Conservation (phyloP, 2,329 filamentous ascomycete genomes). For the Botrytis paeoniae region DNA sequence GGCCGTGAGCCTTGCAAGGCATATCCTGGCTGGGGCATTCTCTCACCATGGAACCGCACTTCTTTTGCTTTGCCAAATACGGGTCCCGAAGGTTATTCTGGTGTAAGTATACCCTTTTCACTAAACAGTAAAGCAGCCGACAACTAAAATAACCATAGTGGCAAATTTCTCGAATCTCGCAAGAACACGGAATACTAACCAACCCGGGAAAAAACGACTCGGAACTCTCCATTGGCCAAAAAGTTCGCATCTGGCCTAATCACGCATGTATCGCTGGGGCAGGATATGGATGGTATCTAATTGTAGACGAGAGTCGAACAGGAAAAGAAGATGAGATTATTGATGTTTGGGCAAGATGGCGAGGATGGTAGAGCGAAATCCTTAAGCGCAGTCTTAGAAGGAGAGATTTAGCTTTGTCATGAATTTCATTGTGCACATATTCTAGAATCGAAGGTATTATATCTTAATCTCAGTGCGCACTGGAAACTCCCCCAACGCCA, state of each 20-base stretch:
- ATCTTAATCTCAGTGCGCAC: conserved; percentile 19
- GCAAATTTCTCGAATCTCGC: conserved; percentile 69
- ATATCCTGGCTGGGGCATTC: conserved; percentile 69
- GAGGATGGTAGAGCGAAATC: conserved; percentile 57
- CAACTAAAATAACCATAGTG: conserved; percentile 41
- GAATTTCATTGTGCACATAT: neutral
- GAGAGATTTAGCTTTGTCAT: neutral
- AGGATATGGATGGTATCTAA: conserved; percentile 68
- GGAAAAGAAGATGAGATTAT: conserved; percentile 58
- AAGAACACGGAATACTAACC: conserved; percentile 72
- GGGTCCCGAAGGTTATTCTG: conserved; percentile 14
- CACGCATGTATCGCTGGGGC: conserved; percentile 76
- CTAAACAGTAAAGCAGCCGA: neutral
- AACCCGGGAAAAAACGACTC: conserved; percentile 51
- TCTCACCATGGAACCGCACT: conserved; percentile 55
- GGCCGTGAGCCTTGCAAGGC: conserved; percentile 70
- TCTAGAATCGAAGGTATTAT: conserved; percentile 19
- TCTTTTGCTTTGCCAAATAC: conserved; percentile 17
- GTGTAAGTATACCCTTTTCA: neutral
- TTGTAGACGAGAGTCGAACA: conserved; percentile 62
- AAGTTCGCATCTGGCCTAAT: conserved; percentile 72
- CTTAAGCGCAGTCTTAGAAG: neutral
- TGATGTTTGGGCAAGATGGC: conserved; percentile 73
- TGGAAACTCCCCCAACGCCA: conserved; percentile 17
- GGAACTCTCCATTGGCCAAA: conserved; percentile 61